These are phyloP conservation scores for Ogataea salicorniae DNA, from an alignment of 805 yeast species.

Conservation along the genomic window DNA sequence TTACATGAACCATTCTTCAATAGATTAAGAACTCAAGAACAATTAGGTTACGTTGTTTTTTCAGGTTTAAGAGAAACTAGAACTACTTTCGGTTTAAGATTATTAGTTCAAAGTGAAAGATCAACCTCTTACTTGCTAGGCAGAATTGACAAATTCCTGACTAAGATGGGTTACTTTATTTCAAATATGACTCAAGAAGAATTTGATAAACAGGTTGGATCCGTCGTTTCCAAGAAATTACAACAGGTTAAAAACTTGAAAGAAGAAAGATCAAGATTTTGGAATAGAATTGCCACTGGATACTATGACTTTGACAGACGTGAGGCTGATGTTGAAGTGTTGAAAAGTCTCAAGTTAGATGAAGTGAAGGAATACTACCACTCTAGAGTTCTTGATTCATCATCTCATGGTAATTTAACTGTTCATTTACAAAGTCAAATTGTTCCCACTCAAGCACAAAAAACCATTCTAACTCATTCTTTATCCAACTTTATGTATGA, in stretches of 20 bases:
- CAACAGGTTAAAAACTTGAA: constrained; percentile 71
- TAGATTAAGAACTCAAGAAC: constrained; percentile 88
- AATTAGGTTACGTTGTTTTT: constrained; percentile 90
- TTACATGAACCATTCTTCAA: constrained; percentile 85
- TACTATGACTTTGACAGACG: constrained; percentile 68
- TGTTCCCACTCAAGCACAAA: constrained; percentile 17
- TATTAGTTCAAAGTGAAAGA: constrained; percentile 81
- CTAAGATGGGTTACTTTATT: constrained; percentile 37
- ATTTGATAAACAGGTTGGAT: constrained; percentile 61
- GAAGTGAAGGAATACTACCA: constrained; percentile 57
- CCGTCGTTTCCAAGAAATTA: constrained; percentile 58
- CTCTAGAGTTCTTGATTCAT: constrained; percentile 30
- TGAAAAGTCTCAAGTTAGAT: constrained; percentile 47
- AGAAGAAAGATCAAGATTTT: constrained; percentile 67
- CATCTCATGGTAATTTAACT: constrained; percentile 38
- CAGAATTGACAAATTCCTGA: constrained; percentile 67
- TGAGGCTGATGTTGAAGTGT: constrained; percentile 49
- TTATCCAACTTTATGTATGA: constrained; percentile 28
- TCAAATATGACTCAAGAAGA: constrained; percentile 54
- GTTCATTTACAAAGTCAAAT: constrained; percentile 61
- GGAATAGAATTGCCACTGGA: constrained; percentile 68
- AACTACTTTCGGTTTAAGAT: constrained; percentile 65
- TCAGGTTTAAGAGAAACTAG: constrained; percentile 66
- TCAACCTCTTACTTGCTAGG: constrained; percentile 67
- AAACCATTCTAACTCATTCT: constrained; percentile 22